These are phyloP conservation scores for Penicillium roqueforti DNA, from an alignment of 495 filamentous ascomycete genomes.

Conservation along the genomic window DNA sequence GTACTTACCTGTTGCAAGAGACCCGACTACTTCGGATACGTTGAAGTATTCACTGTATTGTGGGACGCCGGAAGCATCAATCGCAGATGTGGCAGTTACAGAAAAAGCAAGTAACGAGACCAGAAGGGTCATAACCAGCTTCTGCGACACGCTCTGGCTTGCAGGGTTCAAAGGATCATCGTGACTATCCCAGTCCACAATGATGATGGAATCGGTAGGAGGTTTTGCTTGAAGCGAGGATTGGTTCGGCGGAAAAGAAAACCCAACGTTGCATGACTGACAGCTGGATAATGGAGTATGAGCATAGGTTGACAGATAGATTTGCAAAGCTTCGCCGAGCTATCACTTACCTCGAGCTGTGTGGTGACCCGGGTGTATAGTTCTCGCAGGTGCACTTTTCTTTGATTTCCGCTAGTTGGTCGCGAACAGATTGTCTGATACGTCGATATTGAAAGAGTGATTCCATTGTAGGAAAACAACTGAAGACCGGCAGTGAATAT, in stretches of 20 bases:
- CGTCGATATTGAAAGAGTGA: background rate
- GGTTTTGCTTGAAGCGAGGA: background rate
- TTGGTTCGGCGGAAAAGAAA: background rate
- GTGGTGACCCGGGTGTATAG: background rate
- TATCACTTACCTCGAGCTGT: background rate
- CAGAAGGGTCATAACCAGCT: constrained; percentile 33
- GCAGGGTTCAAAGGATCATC: constrained; percentile 50
- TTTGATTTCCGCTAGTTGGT: background rate
- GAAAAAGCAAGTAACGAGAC: constrained; percentile 50
- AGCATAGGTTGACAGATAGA: background rate
- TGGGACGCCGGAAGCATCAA: constrained; percentile 45
- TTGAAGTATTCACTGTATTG: constrained; percentile 45
- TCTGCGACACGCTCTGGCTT: constrained; percentile 42
- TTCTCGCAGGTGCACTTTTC: background rate
- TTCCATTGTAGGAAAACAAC: background rate
- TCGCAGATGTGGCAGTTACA: constrained; percentile 44
- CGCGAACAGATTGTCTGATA: background rate
- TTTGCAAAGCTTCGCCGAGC: background rate
- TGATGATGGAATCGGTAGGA: background rate
- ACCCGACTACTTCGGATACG: constrained; percentile 46
- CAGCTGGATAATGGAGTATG: background rate
- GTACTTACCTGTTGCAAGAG: constrained; percentile 28
- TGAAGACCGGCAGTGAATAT: background rate
- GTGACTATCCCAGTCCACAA: background rate
- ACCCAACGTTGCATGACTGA: background rate